Base-by-base conservation (phyloP, 1,284 basidiomycete genomes). In the Farysia itapuensis region DNA sequence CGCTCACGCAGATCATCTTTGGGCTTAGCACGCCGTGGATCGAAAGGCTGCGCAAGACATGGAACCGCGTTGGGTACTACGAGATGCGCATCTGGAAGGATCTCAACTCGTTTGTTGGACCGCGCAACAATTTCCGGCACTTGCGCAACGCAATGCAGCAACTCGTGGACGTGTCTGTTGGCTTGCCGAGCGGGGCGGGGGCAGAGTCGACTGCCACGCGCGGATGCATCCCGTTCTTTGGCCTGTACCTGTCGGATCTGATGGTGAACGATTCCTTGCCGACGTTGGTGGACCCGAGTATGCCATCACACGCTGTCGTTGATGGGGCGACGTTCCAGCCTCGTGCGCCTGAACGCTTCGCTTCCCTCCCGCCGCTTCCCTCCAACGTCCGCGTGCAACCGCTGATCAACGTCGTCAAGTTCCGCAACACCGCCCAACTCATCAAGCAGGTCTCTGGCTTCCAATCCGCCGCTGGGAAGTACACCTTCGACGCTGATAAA, bases 51-150 rank as follows among this genome's bases (percentile, higher is more conserved):
- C 79, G 81, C 40, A 83, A 84, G 41, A 81, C 82, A 14, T 88
- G 86, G 86, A 79, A 79, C 25, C 82, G 84, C 15, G 80, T 92
- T 15, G 84, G 85, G 5, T 80, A 82, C 14, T 88, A 84, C 81
- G 89, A 93, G 72, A 82, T 80, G 65, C 84, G 88, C 18, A 84
- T 91, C 67, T 84, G 88, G 77, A 81, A 83, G 39, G 88, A 89
- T 66, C 79, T 94, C 59, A 86, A 84, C 64, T 79, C 80, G 26
- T 90, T 89, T 71, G 83, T 84, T 20, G 83, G 83, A 12, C 82
- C 82, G 32, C 79, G 80, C 6, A 83, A 86, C 39, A 86, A 90
- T 74, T 94, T 92, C 79, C 82, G 72, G 82, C 51, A 85, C 65
- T 84, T 76, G 35, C 64, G 74, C 8, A 60, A 64, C 9, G 66